Evolutionary conservation across 768 basidiomycete species (phyloP).

Genomic region (Asterophora parasitica): DNA sequence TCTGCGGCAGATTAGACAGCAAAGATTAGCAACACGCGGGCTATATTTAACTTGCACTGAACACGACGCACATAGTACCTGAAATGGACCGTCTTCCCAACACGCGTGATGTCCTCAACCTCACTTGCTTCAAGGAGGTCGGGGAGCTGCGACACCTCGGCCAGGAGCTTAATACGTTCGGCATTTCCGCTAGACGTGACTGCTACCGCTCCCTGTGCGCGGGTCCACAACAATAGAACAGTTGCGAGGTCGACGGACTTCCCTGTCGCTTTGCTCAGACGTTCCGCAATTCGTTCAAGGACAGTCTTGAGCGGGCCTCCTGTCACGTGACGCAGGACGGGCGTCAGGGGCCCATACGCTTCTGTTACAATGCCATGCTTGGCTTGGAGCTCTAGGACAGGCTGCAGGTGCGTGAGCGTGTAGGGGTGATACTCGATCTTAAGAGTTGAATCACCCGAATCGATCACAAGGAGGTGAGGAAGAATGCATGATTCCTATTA

Average conservation of each 20-base stretch:
- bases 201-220: slow-evolving; percentile 26
- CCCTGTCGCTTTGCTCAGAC: slow-evolving; percentile 16
- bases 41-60: not conserved
- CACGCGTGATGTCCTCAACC: slow-evolving; percentile 28
- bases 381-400: slow-evolving; percentile 29
- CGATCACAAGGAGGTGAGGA: not conserved
- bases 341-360: slow-evolving; percentile 34
- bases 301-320: slow-evolving; percentile 35
- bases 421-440: slow-evolving; percentile 37
- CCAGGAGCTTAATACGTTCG: slow-evolving; percentile 26
- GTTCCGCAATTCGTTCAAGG: slow-evolving; percentile 24
- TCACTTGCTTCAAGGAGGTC: slow-evolving; percentile 26
- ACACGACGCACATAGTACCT: slow-evolving; percentile 27
- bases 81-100: slow-evolving; percentile 33
- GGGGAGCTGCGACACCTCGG: slow-evolving; percentile 23
- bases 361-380: slow-evolving; percentile 34
- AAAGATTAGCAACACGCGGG: not conserved
- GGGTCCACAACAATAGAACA: slow-evolving; percentile 31
- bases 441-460: too few relatives aligned
- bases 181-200: slow-evolving; percentile 30
- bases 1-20: too few relatives aligned
- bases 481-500: not conserved
- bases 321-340: slow-evolving; percentile 31
- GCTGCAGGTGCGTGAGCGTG: slow-evolving; percentile 26
- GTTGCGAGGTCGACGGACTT: slow-evolving; percentile 19